phyloP scores from a whole-genome alignment of 306 rosid genomes.

The Herpetospermum pedunculosum region DNA sequence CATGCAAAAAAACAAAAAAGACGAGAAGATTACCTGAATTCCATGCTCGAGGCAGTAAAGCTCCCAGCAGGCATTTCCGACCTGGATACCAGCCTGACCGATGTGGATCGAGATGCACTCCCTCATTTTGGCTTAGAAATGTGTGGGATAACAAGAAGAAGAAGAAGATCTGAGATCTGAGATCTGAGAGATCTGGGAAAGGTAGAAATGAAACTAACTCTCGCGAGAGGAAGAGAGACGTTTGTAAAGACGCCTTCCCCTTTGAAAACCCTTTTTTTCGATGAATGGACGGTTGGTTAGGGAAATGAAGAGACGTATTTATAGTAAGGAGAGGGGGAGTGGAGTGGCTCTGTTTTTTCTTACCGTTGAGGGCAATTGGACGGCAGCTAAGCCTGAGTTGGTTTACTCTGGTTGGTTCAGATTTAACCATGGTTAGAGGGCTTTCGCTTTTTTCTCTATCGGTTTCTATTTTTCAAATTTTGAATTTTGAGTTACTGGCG shows the following conservation, averaged over 20 bases:
- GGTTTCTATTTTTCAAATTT: too few relatives aligned
- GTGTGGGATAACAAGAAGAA: background rate
- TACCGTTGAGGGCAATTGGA: conserved; percentile 9
- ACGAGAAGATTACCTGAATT: conserved; percentile 3
- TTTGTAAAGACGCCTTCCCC: conserved; percentile 16
- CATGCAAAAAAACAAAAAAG: too few relatives aligned
- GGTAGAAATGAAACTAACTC: too few relatives aligned
- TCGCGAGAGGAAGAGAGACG: conserved; percentile 2
- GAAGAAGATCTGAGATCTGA: too few relatives aligned
- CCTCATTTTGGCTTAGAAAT: conserved; percentile 11
- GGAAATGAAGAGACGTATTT: background rate
- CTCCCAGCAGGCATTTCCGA: conserved; percentile 18
- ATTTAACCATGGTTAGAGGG: too few relatives aligned
- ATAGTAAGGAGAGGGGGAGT: conserved; percentile 8
- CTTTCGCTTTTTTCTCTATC: too few relatives aligned
- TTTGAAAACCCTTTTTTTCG: background rate
- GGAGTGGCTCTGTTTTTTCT: background rate
- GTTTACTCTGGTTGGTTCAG: too few relatives aligned
- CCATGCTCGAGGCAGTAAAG: conserved; percentile 20
- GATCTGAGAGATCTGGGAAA: background rate
- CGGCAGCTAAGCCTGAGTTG: conserved; percentile 13
- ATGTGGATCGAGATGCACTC: conserved; percentile 20
- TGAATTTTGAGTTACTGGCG: too few relatives aligned
- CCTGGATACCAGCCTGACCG: conserved; percentile 22
- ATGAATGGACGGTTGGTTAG: background rate